Conservation (phyloP, 1,284 basidiomycete species). For the Malassezia slooffiae region DNA sequence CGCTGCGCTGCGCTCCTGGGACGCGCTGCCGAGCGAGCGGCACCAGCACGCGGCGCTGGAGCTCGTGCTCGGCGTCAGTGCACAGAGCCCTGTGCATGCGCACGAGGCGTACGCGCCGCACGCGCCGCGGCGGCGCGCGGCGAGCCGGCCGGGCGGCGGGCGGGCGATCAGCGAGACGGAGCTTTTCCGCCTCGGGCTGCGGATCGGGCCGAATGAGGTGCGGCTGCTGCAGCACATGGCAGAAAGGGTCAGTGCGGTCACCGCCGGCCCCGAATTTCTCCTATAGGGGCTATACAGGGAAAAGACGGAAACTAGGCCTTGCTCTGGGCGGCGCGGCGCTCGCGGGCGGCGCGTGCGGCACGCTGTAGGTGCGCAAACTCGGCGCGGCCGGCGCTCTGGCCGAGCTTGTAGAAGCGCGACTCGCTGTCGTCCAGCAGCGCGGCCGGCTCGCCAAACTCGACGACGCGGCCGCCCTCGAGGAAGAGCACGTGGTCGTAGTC, state of each 20-base stretch:
- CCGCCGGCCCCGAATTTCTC: slow-evolving; percentile 3
- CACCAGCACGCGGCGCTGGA: slow-evolving; percentile 40
- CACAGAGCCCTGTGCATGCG: slow-evolving; percentile 15
- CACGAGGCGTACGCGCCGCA: slow-evolving; percentile 16
- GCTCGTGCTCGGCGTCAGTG: slow-evolving; percentile 39
- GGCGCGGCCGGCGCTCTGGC: slow-evolving; percentile 20
- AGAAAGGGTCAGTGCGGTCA: slow-evolving; percentile 24
- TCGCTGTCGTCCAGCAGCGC: slow-evolving; percentile 42
- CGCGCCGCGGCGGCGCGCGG: slow-evolving; percentile 7
- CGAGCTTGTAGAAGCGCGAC: slow-evolving; percentile 29
- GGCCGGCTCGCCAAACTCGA: slow-evolving; percentile 51
- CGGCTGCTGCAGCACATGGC: slow-evolving; percentile 31
- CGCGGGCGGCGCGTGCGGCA: background rate
- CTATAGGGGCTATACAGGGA: background rate
- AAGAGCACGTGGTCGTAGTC: slow-evolving; percentile 50
- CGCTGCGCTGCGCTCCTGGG: slow-evolving; percentile 33
- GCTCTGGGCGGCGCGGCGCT: background rate
- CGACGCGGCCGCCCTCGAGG: slow-evolving; percentile 49
- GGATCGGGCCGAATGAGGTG: slow-evolving; percentile 35
- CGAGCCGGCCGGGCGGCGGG: background rate
- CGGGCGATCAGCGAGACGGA: slow-evolving; percentile 37
- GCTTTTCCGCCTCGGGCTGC: slow-evolving; percentile 38
- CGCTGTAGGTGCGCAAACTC: slow-evolving; percentile 2
- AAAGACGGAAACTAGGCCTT: background rate
- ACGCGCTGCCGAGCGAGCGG: slow-evolving; percentile 30